phyloP scores from a whole-genome alignment of 2,329 filamentous ascomycete genomes.

The Penicillium thymicola region DNA sequence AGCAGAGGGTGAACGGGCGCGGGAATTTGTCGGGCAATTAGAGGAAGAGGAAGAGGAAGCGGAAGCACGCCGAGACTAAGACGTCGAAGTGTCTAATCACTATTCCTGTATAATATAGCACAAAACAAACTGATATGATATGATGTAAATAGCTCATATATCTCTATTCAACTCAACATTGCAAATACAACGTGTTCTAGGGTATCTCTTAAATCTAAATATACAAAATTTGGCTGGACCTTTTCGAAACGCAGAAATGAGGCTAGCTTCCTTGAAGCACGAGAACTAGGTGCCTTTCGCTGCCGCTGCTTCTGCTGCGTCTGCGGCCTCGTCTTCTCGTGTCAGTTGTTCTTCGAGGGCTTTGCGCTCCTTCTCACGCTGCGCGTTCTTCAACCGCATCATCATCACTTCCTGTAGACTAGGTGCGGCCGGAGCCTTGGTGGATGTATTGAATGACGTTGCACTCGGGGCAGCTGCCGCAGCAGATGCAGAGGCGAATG shows the following conservation, averaged over 20 bases:
- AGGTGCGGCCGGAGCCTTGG: conserved; percentile 31
- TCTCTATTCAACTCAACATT: conserved; percentile 11
- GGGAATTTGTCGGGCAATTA: conserved; percentile 37
- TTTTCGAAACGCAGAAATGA: not conserved
- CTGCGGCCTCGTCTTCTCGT: conserved; percentile 47
- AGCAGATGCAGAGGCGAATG: conserved; percentile 37
- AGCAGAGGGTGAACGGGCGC: conserved; percentile 33
- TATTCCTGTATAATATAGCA: conserved; percentile 23
- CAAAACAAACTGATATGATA: conserved; percentile 9
- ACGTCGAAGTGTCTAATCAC: not conserved
- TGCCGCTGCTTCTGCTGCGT: conserved; percentile 31
- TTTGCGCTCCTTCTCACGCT: conserved; percentile 51
- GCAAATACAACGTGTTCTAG: conserved; percentile 10
- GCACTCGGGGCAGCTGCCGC: conserved; percentile 27
- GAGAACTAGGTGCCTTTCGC: conserved; percentile 10
- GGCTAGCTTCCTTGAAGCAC: not conserved
- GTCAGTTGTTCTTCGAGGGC: conserved; percentile 53
- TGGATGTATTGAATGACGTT: conserved; percentile 24
- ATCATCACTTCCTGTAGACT: conserved; percentile 51
- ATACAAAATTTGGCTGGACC: not conserved
- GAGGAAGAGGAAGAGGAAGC: conserved; percentile 32
- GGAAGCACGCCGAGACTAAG: not conserved
- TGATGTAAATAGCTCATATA: conserved; percentile 22
- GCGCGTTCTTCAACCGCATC: conserved; percentile 56
- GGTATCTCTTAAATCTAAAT: conserved; percentile 24